Base-by-base conservation (phyloP, 2,329 filamentous ascomycete species). In the Colletotrichum sidae region DNA sequence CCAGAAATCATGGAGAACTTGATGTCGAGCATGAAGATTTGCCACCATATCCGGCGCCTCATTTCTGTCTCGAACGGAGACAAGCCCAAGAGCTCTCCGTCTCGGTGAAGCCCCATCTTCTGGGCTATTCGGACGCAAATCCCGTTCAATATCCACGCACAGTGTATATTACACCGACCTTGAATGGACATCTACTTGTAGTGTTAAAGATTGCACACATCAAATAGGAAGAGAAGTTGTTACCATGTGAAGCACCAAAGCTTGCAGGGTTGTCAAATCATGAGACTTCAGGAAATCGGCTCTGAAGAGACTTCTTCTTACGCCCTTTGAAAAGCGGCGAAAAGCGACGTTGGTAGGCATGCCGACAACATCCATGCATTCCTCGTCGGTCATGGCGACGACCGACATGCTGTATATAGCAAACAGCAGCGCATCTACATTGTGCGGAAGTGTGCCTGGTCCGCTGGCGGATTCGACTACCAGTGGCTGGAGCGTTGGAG, bases 1-100 rank as follows among this genome's bases (percentile, higher is more conserved):
- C 87, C 87, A 3, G 86, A 88, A 67, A 86, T 78, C 61, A 88
- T 76, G 44, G 86, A 86, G 61, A 84, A 84, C 68, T 86, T 84
- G 55, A 82, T 78, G 68, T 90, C 87, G 54, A 86, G 79, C 58
- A 89, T 77, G 53, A 87, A 79, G 39, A 90, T 82, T 70, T 87
- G 83, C 87, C 87, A 89, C 88, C 89, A 91, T 45, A 90, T 79
- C 3, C 89, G 81, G 47, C 88, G 80, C 9, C 88, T 83, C 81
- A 91, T 90, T 72, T 91, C 88, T 2, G 84, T 84, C 70, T 91
- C 88, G 68, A 90, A 90, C 0, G 87, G 86, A 0, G 84, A 79
- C 2, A 90, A 77, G 1, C 83, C 83, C 4, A 88, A 77, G 15
- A 77, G 73, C 65, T 84, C 82, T 39, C 87, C 88, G 62, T 91